Conservation (phyloP, 345 rosid genomes). For the Schrenkiella parvula region DNA sequence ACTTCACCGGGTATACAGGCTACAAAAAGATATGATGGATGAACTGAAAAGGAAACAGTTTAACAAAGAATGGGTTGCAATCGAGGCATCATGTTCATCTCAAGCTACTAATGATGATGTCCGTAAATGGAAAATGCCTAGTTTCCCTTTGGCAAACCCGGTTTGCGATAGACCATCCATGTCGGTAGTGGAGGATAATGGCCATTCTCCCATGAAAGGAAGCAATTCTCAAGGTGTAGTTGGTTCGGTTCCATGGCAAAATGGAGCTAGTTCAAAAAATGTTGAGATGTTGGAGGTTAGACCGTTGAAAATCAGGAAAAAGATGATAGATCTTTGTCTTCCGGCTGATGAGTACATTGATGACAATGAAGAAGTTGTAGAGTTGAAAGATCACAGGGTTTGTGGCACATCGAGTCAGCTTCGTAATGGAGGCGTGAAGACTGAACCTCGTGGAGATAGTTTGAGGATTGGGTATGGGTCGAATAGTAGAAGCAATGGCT, state of each 20-base stretch:
- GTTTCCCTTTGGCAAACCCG: constrained; percentile 54
- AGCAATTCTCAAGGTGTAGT: constrained; percentile 31
- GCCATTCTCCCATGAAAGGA: constrained; percentile 40
- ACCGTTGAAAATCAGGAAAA: constrained; percentile 38
- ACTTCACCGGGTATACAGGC: constrained; percentile 70
- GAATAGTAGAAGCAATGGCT: constrained; percentile 29
- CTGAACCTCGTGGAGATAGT: constrained; percentile 33
- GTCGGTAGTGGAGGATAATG: constrained; percentile 40
- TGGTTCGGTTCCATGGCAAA: constrained; percentile 30
- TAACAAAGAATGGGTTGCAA: constrained; percentile 21
- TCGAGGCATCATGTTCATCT: constrained; percentile 34
- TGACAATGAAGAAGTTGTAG: constrained; percentile 35
- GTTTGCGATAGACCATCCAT: constrained; percentile 44
- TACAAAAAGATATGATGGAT: constrained; percentile 72
- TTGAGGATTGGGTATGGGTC: constrained; percentile 24
- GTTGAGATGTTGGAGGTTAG: constrained; percentile 34
- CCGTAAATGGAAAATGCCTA: constrained; percentile 61
- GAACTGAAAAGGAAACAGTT: constrained; percentile 51
- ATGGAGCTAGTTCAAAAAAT: constrained; percentile 33
- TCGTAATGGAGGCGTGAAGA: constrained; percentile 39
- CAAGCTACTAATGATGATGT: constrained; percentile 34
- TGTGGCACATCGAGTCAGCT: constrained; percentile 40
- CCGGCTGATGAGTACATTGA: constrained; percentile 52
- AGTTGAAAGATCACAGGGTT: constrained; percentile 29
- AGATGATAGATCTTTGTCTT: constrained; percentile 57